A percentile compares a stretch with the other conserved stretches of the same genome.
Evolutionary conservation across 306 rosid species (phyloP).

Genomic region (Malus asiatica): DNA sequence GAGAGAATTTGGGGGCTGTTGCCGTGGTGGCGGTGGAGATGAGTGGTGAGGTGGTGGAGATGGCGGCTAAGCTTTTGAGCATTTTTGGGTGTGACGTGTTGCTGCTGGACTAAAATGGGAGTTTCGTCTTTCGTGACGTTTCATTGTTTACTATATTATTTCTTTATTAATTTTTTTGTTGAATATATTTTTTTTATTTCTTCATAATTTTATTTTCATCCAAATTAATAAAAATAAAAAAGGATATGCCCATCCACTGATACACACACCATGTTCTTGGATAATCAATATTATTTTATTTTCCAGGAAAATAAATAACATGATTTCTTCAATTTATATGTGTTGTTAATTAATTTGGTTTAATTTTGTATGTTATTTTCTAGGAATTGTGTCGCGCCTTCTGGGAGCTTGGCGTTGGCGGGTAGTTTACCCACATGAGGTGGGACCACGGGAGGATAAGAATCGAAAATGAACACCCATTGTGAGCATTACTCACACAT

Average conservation of each 20-base stretch:
- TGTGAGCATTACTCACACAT: not conserved
- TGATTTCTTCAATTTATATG: not conserved
- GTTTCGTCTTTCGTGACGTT: not conserved
- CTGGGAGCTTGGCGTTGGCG: not conserved
- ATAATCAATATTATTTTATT: not conserved
- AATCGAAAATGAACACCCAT: not conserved
- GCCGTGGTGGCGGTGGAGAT: conserved; percentile 29
- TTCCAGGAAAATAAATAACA: not conserved
- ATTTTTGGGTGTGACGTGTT: conserved; percentile 38
- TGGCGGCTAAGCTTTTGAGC: conserved; percentile 46
- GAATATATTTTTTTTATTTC: not conserved
- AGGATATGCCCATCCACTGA: too few species aligned
- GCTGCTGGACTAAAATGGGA: not conserved
- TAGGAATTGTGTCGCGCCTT: not conserved
- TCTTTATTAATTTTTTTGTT: too few species aligned
- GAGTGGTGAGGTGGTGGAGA: conserved; percentile 30
- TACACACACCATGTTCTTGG: not conserved
- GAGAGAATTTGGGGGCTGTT: conserved; percentile 33
- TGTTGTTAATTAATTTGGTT: not conserved
- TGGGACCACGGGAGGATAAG: not conserved
- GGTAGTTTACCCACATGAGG: not conserved
- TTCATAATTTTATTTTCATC: not conserved
- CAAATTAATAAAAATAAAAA: too few species aligned
- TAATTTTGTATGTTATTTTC: not conserved
- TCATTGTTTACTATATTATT: not conserved